Percentiles rank a stretch among this genome's conserved stretches.
These are phyloP conservation scores for Eutrema heterophyllum DNA, from an alignment of 345 rosid species.

Conservation along the genomic window DNA sequence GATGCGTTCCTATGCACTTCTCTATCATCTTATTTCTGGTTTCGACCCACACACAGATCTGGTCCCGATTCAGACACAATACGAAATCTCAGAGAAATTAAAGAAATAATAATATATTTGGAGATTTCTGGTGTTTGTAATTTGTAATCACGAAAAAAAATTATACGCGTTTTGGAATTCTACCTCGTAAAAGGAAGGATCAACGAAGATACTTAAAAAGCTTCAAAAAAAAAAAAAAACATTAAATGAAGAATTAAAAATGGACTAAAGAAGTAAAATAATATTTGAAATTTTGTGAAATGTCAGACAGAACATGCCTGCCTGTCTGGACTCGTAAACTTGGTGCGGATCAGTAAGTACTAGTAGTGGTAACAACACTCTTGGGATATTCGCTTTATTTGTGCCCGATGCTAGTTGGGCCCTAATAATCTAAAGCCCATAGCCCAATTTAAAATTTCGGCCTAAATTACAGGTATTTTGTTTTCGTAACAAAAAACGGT, in stretches of 20 bases:
- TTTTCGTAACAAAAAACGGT: neutral
- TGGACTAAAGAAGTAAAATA: neutral
- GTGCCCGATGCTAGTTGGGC: neutral
- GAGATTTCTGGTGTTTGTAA: neutral
- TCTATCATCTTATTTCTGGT: conserved; percentile 37
- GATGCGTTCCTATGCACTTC: conserved; percentile 47
- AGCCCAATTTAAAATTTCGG: neutral
- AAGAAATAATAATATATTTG: neutral
- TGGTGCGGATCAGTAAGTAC: neutral
- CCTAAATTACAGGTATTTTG: neutral
- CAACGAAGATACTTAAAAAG: conserved; percentile 8
- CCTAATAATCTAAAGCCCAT: neutral
- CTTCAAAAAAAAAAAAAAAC: neutral
- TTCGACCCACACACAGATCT: conserved; percentile 10
- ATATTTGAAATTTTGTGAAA: neutral
- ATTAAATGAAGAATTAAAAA: conserved; percentile 7
- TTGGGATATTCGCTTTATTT: neutral
- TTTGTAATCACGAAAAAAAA: neutral
- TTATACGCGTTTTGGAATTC: conserved; percentile 15
- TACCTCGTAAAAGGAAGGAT: conserved; percentile 21
- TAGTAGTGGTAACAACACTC: neutral
- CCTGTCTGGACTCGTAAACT: conserved; percentile 31
- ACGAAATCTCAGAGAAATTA: neutral
- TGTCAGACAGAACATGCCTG: conserved; percentile 32
- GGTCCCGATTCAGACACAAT: conserved; percentile 8